phyloP scores from a whole-genome alignment of 1,284 basidiomycete species.

The Rhodotorula sp. region DNA sequence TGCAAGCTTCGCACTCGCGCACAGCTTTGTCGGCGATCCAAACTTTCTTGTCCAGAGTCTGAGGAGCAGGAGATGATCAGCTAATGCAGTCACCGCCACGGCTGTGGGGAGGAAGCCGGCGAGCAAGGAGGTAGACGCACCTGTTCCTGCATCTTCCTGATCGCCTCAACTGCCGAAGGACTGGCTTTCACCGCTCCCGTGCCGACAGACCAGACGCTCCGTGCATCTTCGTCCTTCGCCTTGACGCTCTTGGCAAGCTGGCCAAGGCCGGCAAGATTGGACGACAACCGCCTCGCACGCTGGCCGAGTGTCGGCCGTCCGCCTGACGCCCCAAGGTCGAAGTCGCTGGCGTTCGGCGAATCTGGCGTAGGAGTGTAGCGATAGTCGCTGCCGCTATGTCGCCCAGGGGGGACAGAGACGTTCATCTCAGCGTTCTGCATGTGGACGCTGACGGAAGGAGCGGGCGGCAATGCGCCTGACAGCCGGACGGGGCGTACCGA shows the following conservation, averaged over 20 bases:
- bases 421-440: slow-evolving; percentile 7
- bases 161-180: slow-evolving; percentile 79
- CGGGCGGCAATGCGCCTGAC: background rate
- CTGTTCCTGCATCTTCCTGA: slow-evolving; percentile 80
- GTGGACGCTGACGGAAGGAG: background rate
- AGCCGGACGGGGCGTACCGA: slow-evolving; percentile 14
- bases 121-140: slow-evolving; percentile 54
- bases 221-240: slow-evolving; percentile 60
- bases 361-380: no score
- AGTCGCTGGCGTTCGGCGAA: no score
- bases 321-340: no score
- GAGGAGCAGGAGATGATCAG: slow-evolving; percentile 26
- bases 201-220: slow-evolving; percentile 59
- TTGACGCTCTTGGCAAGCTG: no score
- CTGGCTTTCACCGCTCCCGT: background rate
- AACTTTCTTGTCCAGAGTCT: slow-evolving; percentile 79
- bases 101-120: background rate
- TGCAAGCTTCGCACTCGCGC: slow-evolving; percentile 93
- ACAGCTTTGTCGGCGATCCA: slow-evolving; percentile 98
- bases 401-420: background rate
- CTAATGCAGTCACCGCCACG: slow-evolving; percentile 10
- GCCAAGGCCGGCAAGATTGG: no score
- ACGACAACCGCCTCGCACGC: no score
- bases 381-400: no score
- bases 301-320: no score